Evolutionary conservation across 108 stramenopile genomes (phyloP).

Genomic region (Pseudonitzschia multiseries): DNA sequence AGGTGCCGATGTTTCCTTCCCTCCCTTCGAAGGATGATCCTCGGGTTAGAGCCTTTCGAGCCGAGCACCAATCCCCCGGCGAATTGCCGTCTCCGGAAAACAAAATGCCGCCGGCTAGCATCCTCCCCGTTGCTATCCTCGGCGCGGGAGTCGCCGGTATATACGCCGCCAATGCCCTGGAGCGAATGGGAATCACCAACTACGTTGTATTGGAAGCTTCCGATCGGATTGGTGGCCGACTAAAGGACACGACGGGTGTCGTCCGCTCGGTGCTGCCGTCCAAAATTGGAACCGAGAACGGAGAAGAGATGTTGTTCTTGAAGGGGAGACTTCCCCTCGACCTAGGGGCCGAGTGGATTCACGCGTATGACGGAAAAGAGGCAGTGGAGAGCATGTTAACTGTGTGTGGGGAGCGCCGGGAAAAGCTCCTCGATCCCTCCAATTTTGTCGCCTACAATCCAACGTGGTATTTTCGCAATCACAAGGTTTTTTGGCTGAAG

Average conservation of each 20-base stretch:
- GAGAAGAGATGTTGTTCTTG: too few species aligned
- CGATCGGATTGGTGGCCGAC: constrained; percentile 27
- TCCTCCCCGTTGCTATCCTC: constrained; percentile 7
- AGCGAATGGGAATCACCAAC: not conserved
- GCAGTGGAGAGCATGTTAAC: not conserved
- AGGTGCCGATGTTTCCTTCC: too few species aligned
- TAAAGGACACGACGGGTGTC: not conserved
- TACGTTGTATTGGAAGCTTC: constrained; percentile 26
- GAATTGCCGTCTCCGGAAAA: too few species aligned
- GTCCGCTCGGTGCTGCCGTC: not conserved
- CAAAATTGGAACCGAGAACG: not conserved
- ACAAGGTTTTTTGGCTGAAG: not conserved
- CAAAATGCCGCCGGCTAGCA: too few species aligned
- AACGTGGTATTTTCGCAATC: not conserved
- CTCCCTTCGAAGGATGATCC: too few species aligned
- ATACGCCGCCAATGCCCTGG: constrained; percentile 7
- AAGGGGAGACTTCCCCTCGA: not conserved
- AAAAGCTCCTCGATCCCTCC: not conserved
- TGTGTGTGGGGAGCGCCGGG: not conserved
- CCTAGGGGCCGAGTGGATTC: not conserved
- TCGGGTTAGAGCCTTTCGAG: too few species aligned
- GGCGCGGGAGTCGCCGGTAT: constrained; percentile 26
- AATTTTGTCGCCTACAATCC: too few species aligned
- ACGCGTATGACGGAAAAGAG: not conserved
- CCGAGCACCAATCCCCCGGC: too few species aligned